Evolutionary conservation across 495 filamentous ascomycete genomes (phyloP), one percentile per base, ranked within the genome.

Genomic region (Arthonia radiata): DNA sequence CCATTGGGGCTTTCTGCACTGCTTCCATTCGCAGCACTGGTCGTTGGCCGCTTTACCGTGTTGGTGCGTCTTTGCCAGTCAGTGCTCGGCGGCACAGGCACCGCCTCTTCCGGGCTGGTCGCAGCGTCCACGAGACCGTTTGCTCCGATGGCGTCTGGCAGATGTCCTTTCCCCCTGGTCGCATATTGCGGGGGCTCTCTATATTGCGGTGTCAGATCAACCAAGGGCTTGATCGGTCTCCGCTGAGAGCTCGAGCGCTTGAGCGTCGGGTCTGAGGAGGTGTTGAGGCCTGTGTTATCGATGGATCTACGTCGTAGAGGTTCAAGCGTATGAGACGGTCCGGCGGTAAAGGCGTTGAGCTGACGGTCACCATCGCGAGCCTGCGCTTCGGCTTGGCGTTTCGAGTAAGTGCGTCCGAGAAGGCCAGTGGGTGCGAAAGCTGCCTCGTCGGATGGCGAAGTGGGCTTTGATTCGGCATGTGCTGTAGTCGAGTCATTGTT

Each of bases 141-240:
- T 2, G 39, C 32, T 2, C 35, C 39, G 4, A 41, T 60, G 1
- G 59, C 49, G 1, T 71, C 63, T 1, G 71, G 61, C 4, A 50
- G 50, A 22, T 78, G 61, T 5, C 70, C 75, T 33, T 61, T 65
- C 8, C 80, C 80, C 27, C 66, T 68, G 18, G 60, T 56, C 0
- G 52, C 38, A 38, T 70, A 64, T 37, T 89, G 79, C 3, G 71
- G 76, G 12, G 76, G 57, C 32, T 79, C 75, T 24, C 59, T 56
- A 40, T 73, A 78, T n/a, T 56, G 50, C 0, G 78, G 71, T 0
- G 67, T 76, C 12, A 86, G 56, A 36, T 81, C 74, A 8, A 92
- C 52, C 0, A 90, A 56, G 1, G 81, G 72, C 37, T 62, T 69
- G 7, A 53, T 55, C 31, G 40, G 50, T 18, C 43, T 46, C 3